phyloP scores from a whole-genome alignment of 495 filamentous ascomycete genomes.

The Aspergillus ostianus region DNA sequence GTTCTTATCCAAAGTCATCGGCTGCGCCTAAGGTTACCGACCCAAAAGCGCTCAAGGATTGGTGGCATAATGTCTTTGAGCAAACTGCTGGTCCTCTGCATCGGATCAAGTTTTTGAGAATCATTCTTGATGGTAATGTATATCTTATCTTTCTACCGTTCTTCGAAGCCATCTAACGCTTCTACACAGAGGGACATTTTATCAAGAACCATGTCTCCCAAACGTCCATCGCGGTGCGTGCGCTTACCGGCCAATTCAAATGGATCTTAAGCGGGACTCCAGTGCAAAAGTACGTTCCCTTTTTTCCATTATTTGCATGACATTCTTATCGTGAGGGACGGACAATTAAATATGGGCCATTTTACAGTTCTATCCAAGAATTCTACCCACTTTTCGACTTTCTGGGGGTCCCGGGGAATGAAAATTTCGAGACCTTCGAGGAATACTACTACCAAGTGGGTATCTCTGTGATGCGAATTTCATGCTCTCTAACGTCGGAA shows the following conservation, averaged over 20 bases:
- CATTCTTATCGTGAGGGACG: too few relatives aligned
- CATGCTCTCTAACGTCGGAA: constrained; percentile 6
- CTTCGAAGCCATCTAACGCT: too few relatives aligned
- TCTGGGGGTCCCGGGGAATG: constrained; percentile 45
- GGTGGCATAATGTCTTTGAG: constrained; percentile 35
- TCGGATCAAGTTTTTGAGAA: constrained; percentile 47
- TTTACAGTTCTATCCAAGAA: constrained; percentile 41
- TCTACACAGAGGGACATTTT: constrained; percentile 41
- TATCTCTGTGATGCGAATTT: background rate
- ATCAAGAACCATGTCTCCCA: constrained; percentile 58
- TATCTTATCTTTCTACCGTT: background rate
- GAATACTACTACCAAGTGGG: constrained; percentile 44
- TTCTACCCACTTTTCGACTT: constrained; percentile 64
- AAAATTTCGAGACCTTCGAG: constrained; percentile 43
- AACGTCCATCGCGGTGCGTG: constrained; percentile 53
- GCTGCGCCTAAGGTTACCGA: constrained; percentile 22
- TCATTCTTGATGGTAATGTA: constrained; percentile 57
- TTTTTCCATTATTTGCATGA: too few relatives aligned
- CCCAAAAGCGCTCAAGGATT: constrained; percentile 27
- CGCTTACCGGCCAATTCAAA: constrained; percentile 48
- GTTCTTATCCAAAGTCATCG: constrained; percentile 43
- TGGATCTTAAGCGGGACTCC: constrained; percentile 67
- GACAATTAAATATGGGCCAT: too few relatives aligned
- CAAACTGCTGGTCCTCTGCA: constrained; percentile 46
- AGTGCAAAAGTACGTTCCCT: constrained; percentile 57